Conservation (phyloP, 768 basidiomycete genomes). For the Hygrophorus pudorinus region DNA sequence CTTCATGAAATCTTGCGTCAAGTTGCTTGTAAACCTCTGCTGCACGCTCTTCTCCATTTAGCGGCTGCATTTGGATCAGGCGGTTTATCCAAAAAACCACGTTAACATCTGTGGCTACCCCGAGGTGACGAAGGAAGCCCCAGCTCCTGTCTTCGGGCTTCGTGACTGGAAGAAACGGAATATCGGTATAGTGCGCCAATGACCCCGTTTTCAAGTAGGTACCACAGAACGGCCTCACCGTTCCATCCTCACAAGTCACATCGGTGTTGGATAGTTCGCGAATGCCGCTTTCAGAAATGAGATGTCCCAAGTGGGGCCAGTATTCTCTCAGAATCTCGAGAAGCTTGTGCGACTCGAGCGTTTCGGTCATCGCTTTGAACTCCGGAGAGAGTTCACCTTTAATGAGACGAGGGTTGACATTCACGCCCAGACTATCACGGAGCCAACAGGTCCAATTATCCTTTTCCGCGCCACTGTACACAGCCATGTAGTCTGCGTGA, state of each 20-base stretch:
- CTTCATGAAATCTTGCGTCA: slow-evolving; percentile 5
- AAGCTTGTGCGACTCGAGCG: background rate
- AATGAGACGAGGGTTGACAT: slow-evolving; percentile 4
- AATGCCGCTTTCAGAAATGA: background rate
- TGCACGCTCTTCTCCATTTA: background rate
- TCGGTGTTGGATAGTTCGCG: background rate
- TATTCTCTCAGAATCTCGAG: slow-evolving; percentile 3
- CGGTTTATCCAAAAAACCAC: slow-evolving; percentile 5
- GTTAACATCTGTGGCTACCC: slow-evolving; percentile 3
- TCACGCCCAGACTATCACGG: slow-evolving; percentile 1
- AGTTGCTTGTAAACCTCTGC: slow-evolving; percentile 4
- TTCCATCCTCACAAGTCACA: slow-evolving; percentile 1
- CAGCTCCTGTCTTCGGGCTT: slow-evolving; percentile 1
- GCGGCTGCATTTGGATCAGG: background rate
- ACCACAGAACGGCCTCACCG: background rate
- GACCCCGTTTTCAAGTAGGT: background rate
- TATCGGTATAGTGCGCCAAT: slow-evolving; percentile 1
- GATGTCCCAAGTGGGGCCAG: slow-evolving; percentile 2
- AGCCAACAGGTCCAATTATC: slow-evolving; percentile 4
- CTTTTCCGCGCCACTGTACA: background rate
- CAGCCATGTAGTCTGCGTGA: background rate
- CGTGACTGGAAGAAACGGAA: slow-evolving; percentile 3
- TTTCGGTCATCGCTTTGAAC: slow-evolving; percentile 1
- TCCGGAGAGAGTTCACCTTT: slow-evolving; percentile 2
- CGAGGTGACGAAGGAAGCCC: slow-evolving; percentile 5